These are phyloP conservation scores for Scleromitrula shiraiana DNA, from an alignment of 2,329 filamentous ascomycete genomes.

Conservation along the genomic window DNA sequence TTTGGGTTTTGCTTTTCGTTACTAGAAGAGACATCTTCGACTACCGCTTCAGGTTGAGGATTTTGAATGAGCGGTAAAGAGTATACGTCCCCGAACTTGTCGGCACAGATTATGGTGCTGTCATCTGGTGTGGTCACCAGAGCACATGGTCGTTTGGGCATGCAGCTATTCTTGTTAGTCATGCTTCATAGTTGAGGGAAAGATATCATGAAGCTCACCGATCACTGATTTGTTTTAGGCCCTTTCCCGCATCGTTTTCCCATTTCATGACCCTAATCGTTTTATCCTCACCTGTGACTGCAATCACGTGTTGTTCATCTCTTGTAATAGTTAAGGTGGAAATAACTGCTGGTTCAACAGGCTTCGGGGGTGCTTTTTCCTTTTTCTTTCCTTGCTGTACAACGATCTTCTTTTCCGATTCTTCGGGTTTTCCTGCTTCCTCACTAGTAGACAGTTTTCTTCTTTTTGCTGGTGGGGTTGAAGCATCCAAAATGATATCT, in stretches of 20 bases:
- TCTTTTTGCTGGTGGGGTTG: constrained; percentile 26
- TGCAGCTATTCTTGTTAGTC: constrained; percentile 38
- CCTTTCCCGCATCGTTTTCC: constrained; percentile 39
- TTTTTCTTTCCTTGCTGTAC: constrained; percentile 18
- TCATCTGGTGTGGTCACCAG: constrained; percentile 62
- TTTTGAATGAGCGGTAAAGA: constrained; percentile 60
- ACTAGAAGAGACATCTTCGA: constrained; percentile 8
- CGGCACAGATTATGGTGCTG: constrained; percentile 68
- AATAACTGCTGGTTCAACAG: constrained; percentile 54
- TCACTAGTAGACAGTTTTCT: constrained; percentile 22
- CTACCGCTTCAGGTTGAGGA: constrained; percentile 11
- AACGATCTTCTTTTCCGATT: constrained; percentile 10
- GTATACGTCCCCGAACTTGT: constrained; percentile 98
- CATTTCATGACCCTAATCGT: constrained; percentile 74
- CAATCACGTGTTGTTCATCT: constrained; percentile 61
- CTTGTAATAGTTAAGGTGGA: constrained; percentile 58
- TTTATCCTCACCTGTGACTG: constrained; percentile 87
- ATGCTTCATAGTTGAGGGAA: constrained; percentile 4
- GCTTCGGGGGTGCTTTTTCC: constrained; percentile 17
- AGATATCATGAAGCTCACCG: constrained; percentile 43
- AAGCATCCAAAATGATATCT: not conserved
- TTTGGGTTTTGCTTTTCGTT: constrained; percentile 20
- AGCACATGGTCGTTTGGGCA: constrained; percentile 85
- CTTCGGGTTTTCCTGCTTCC: constrained; percentile 10
- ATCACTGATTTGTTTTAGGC: constrained; percentile 59